Evolutionary conservation across 2,329 filamentous ascomycete species (phyloP), one percentile per base, ranked within the genome.

Genomic region (Curvularia spicifera): DNA sequence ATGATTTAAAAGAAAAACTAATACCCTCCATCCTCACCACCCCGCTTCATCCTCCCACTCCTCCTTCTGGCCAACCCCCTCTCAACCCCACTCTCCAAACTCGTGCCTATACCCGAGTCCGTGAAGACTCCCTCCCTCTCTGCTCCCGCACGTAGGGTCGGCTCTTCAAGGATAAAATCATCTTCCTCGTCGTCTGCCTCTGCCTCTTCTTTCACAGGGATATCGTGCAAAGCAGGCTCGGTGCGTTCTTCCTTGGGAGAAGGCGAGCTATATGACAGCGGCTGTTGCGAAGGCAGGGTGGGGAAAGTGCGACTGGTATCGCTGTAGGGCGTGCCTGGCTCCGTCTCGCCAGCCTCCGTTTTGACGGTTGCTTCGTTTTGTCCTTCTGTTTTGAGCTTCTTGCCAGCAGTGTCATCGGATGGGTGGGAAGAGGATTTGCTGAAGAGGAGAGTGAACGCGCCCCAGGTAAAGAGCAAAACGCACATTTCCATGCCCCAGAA

Each of bases 401-500:
- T 63, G 1, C 42, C 7, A 7, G 28, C 28, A 31, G 5, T 31
- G 24, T 6, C n/a, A 18, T 18, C 18, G 18, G 18, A 18, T 18
- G 18, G 18, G 3, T 24, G 8, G 1, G 46, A 13, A 5, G 51
- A 40, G 1, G 64, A 31, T 35, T 52, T 51, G 54, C 61, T 56
- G 44, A 82, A 70, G 43, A 80, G 68, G 33, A 79, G 79, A 8
- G 75, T 80, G 20, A 91, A 67, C 0, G 84, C 45, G 1, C 84
- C 73, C 89, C 91, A 96, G 0, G 85, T 87, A 0, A 88, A 37
- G 0, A 82, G 80, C 73, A 90, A 85, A 42, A 88, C 89, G 0
- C 87, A 63, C 69, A 96, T 82, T 71, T 94, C 92, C 12, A 87
- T 85, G 1, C 80, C 73, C 92, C 93, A 98, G 76, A 97, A 97